Conservation (phyloP, 2,329 filamentous ascomycete genomes). For the Colletotrichum horii region DNA sequence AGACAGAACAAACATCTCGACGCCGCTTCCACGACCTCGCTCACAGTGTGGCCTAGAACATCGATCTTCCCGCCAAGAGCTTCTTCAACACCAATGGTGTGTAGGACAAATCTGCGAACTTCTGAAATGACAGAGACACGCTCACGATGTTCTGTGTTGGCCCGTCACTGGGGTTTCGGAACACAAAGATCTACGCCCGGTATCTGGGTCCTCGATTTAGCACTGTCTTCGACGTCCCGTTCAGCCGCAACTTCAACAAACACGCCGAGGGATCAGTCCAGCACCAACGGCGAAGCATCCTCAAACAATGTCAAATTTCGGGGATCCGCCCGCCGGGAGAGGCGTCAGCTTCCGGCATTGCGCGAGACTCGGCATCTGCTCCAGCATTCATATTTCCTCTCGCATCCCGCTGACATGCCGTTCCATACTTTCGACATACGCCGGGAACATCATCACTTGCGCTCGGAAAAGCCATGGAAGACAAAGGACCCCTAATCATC, state of each 20-base stretch:
- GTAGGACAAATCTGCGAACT: background rate
- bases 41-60: background rate
- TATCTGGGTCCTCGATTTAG: background rate
- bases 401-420: background rate
- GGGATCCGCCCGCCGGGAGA: background rate
- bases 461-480: background rate
- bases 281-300: background rate
- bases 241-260: background rate
- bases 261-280: background rate
- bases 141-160: background rate
- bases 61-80: background rate
- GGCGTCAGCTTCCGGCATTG: background rate
- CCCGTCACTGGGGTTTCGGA: background rate
- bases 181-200: background rate
- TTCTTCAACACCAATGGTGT: background rate
- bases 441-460: background rate
- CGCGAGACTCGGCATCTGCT: background rate
- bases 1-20: background rate
- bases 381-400: background rate
- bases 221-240: background rate
- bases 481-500: conserved; percentile 24
- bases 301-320: background rate
- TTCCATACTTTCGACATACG: background rate
- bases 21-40: background rate
- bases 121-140: background rate